Percentiles rank a stretch among this genome's conserved stretches.
phyloP scores from a whole-genome alignment of 768 basidiomycete species.

The Hygrocybe coccinea region DNA sequence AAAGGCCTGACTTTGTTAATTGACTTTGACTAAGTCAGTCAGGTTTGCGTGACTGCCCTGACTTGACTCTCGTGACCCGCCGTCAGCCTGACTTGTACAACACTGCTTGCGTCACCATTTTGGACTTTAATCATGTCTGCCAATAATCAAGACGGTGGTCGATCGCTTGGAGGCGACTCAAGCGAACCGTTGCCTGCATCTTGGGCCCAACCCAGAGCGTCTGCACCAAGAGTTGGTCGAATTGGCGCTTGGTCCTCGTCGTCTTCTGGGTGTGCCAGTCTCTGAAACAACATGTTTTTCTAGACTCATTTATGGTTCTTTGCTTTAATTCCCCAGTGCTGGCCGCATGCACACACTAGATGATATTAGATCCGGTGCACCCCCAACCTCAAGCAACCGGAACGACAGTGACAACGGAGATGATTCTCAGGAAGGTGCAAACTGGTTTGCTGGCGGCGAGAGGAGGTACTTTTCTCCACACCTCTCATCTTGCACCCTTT shows the following conservation, averaged over 20 bases:
- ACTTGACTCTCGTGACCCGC: no score
- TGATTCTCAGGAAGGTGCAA: constrained; percentile 50
- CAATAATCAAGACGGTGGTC: constrained; percentile 32
- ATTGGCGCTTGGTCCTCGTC: constrained; percentile 36
- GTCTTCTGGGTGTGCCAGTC: background rate
- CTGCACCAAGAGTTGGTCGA: constrained; percentile 43
- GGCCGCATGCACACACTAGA: background rate
- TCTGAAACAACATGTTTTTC: background rate
- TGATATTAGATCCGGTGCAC: background rate
- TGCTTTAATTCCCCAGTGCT: background rate
- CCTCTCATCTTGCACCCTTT: no score
- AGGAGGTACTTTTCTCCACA: constrained; percentile 51
- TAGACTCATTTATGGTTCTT: background rate
- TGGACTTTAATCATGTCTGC: no score
- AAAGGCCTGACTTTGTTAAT: no score
- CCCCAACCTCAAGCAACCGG: background rate
- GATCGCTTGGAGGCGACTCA: constrained; percentile 45
- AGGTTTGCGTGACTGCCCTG: no score
- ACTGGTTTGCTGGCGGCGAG: constrained; percentile 93
- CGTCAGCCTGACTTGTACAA: no score
- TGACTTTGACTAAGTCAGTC: no score
- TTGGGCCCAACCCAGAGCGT: constrained; percentile 38
- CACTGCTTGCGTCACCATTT: no score
- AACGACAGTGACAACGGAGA: constrained; percentile 36
- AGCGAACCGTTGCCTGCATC: constrained; percentile 45